These are phyloP conservation scores for Crucibulum laeve DNA, from an alignment of 768 basidiomycete species.

Conservation along the genomic window DNA sequence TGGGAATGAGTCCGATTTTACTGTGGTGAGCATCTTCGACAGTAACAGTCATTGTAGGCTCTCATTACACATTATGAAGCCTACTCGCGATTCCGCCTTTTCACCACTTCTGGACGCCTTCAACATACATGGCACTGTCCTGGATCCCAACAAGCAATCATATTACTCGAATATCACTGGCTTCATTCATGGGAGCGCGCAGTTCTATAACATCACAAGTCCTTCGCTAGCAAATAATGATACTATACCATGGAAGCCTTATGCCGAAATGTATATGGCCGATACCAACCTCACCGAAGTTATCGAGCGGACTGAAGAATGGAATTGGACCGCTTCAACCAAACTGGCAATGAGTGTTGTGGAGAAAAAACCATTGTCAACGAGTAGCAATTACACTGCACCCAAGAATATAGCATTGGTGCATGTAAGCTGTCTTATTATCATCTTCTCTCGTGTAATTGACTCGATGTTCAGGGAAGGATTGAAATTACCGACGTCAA, in stretches of 20 bases:
- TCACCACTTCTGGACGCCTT: constrained; percentile 46
- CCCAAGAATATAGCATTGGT: constrained; percentile 46
- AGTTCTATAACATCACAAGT: constrained; percentile 62
- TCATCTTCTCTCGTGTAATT: constrained; percentile 1
- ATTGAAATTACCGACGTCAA: constrained; percentile 58
- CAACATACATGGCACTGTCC: constrained; percentile 33
- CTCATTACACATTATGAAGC: constrained; percentile 28
- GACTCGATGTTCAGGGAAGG: constrained; percentile 46
- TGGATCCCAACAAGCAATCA: constrained; percentile 45
- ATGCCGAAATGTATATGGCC: constrained; percentile 47
- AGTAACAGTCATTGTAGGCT: not conserved
- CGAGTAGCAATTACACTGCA: constrained; percentile 25
- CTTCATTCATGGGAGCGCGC: constrained; percentile 62
- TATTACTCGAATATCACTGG: constrained; percentile 79
- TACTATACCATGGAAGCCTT: constrained; percentile 43
- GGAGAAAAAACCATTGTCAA: constrained; percentile 45
- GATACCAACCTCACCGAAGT: constrained; percentile 49
- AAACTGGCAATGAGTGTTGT: constrained; percentile 64
- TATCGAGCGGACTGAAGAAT: constrained; percentile 42
- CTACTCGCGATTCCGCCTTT: constrained; percentile 37
- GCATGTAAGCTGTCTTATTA: constrained; percentile 46
- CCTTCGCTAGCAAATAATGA: constrained; percentile 32
- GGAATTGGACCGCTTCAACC: constrained; percentile 68
- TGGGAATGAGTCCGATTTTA: constrained; percentile 61
- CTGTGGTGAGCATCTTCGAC: constrained; percentile 40